Evolutionary conservation across 345 rosid species (phyloP).

Genomic region (Rhizophora mangle): DNA sequence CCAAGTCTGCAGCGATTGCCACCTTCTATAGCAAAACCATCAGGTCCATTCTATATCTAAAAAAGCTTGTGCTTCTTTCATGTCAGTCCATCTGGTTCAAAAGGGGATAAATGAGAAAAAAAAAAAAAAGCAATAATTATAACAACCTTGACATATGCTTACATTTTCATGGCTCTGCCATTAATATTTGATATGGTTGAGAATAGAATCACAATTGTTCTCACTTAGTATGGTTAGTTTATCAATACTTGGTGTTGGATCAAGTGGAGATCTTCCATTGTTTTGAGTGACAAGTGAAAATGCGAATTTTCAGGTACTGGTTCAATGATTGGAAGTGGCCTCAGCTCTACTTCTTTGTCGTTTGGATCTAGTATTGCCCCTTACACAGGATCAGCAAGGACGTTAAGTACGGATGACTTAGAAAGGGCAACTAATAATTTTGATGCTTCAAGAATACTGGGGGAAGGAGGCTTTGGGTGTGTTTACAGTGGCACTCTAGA

Average conservation of each 20-base stretch:
- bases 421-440: conserved; percentile 76
- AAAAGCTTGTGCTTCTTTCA: background rate
- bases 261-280: background rate
- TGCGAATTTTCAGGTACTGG: conserved; percentile 52
- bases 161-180: background rate
- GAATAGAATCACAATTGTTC: conserved; percentile 2
- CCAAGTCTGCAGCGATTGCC: conserved; percentile 42
- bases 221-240: background rate
- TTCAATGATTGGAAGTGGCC: conserved; percentile 58
- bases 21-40: conserved; percentile 59
- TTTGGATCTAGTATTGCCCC: conserved; percentile 82
- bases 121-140: background rate
- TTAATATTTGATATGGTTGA: conserved; percentile 4
- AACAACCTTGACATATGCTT: background rate
- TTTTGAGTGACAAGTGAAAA: background rate
- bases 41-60: conserved; percentile 45
- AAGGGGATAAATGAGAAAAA: background rate
- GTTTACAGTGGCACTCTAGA: conserved; percentile 81
- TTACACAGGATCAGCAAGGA: conserved; percentile 81
- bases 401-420: conserved; percentile 69
- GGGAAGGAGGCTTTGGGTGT: conserved; percentile 96
- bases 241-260: conserved; percentile 1
- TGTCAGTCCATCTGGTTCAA: background rate
- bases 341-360: conserved; percentile 71
- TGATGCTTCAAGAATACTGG: conserved; percentile 62